Percentiles rank a stretch among this genome's conserved stretches.
Evolutionary conservation across 331 rosid genomes (phyloP).

Genomic region (Malus hybrid): DNA sequence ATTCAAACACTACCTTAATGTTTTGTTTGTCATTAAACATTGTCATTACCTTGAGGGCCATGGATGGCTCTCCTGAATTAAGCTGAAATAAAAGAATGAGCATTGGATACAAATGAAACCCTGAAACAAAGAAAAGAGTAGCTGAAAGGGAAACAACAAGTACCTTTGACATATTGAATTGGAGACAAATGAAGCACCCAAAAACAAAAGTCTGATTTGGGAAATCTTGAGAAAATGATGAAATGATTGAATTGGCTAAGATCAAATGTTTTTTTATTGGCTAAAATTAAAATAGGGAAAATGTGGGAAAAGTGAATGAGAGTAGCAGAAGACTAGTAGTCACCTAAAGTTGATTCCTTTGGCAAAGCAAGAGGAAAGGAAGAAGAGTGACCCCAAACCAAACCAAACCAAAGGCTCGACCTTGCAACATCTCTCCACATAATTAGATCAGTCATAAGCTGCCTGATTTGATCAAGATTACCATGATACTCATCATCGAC

Average conservation of each 20-base stretch:
- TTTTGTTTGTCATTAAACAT: constrained; percentile 12
- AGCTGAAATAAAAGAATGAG: no score
- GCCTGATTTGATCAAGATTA: constrained; percentile 49
- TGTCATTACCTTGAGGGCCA: constrained; percentile 66
- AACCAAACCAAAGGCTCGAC: constrained; percentile 83
- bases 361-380: constrained; percentile 71
- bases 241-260: background rate
- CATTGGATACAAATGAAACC: no score
- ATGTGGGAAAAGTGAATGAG: no score
- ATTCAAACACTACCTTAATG: background rate
- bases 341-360: constrained; percentile 55
- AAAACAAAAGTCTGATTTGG: constrained; percentile 48
- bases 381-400: constrained; percentile 39
- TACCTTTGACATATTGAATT: constrained; percentile 54
- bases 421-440: constrained; percentile 84
- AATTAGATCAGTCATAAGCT: constrained; percentile 52
- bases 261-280: no score
- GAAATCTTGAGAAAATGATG: constrained; percentile 71
- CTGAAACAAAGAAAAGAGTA: no score
- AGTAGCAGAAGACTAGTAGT: background rate
- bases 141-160: constrained; percentile 8
- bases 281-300: no score
- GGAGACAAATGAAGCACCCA: constrained; percentile 63
- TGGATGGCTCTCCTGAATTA: constrained; percentile 62
- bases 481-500: constrained; percentile 42